phyloP scores from a whole-genome alignment of 805 yeast genomes.

The Starmerella floricola region DNA sequence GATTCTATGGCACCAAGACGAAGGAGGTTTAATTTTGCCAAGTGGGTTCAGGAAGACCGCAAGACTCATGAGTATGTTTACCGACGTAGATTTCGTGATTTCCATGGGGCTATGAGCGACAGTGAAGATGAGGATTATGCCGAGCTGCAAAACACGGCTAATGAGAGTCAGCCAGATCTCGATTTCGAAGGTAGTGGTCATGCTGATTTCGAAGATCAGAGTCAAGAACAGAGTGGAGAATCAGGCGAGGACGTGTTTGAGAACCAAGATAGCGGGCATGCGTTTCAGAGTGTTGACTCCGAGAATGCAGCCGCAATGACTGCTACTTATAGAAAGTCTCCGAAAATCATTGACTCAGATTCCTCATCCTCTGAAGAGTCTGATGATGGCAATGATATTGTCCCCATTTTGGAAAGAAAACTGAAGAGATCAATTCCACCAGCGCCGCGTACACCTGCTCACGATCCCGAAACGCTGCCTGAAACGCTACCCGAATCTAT shows the following conservation, averaged over 20 bases:
- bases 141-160: constrained; percentile 1
- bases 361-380: neutral
- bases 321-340: neutral
- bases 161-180: neutral
- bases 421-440: neutral
- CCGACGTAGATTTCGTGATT: constrained; percentile 5
- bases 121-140: constrained; percentile 20
- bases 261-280: neutral
- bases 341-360: neutral
- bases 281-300: neutral
- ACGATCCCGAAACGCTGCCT: too few species aligned
- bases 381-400: neutral
- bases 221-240: neutral
- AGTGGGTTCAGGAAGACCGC: constrained; percentile 14
- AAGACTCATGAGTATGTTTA: constrained; percentile 14
- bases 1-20: constrained; percentile 8
- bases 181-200: neutral
- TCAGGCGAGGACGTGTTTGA: too few species aligned
- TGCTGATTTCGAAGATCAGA: neutral
- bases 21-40: constrained; percentile 13
- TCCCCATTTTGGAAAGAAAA: constrained; percentile 1
- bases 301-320: too few species aligned
- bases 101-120: constrained; percentile 18
- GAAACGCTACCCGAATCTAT: too few species aligned
- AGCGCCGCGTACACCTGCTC: neutral